phyloP scores from a whole-genome alignment of 2,329 filamentous ascomycete species.

The Microdochium trichocladiopsis region DNA sequence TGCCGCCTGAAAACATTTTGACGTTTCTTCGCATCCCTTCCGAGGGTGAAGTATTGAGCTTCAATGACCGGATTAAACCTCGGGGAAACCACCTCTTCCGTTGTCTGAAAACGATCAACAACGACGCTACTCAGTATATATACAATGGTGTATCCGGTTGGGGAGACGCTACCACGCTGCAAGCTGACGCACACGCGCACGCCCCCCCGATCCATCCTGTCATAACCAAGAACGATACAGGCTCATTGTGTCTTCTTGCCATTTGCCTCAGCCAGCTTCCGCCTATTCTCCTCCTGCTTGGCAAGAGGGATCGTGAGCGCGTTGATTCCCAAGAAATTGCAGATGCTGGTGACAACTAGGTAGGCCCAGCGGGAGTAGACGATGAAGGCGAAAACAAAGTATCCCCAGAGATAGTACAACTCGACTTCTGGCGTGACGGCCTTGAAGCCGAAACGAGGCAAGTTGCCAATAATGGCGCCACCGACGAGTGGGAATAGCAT shows the following conservation, averaged over 20 bases:
- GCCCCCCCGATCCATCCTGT: too few species aligned
- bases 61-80: too few species aligned
- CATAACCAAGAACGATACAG: too few species aligned
- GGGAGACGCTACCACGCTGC: too few species aligned
- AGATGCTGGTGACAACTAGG: slow-evolving; percentile 85
- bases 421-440: slow-evolving; percentile 61
- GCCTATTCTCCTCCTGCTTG: slow-evolving; percentile 50
- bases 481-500: slow-evolving; percentile 82
- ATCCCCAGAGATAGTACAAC: slow-evolving; percentile 73
- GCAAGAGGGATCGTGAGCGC: slow-evolving; percentile 76
- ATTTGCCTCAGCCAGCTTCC: slow-evolving; percentile 21
- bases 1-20: too few species aligned
- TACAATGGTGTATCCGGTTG: too few species aligned
- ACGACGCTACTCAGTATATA: too few species aligned
- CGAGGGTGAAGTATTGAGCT: too few species aligned
- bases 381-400: slow-evolving; percentile 75
- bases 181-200: too few species aligned
- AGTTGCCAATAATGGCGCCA: slow-evolving; percentile 75
- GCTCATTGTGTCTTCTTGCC: slow-evolving; percentile 21
- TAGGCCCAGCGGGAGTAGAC: slow-evolving; percentile 92
- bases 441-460: slow-evolving; percentile 68
- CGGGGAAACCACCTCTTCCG: too few species aligned
- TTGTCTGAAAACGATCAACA: too few species aligned
- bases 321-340: slow-evolving; percentile 86
- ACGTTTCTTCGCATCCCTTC: too few species aligned